Base-by-base conservation (phyloP, 352 stramenopile species). In the Pythium phragmitis region DNA sequence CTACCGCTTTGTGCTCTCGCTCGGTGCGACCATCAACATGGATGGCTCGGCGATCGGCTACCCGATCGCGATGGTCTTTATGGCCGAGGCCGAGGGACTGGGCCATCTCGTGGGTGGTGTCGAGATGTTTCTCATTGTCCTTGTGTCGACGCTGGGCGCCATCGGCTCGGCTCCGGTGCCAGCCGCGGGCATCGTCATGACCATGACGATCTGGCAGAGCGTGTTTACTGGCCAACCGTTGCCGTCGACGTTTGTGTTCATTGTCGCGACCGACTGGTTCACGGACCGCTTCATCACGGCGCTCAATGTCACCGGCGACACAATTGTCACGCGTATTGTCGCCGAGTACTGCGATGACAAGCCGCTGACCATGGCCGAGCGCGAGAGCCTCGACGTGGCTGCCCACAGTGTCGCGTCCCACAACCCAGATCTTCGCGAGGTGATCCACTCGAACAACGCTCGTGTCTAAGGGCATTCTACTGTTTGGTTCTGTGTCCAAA, bases 261-360 rank as follows among this genome's bases (percentile, higher is more conserved):
- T 89, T 55, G 70, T 87, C 19, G 80, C 74, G 26, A 87, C 69
- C 17, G 80, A 89, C 61, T 87, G 77, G 78, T 68, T 87, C 60
- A 36, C 87, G 33, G 78, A 89, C 58, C 75, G 78, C 16, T 73
- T 86, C 41, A 60, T 77, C 39, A 87, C 81, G 0, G 65, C 75
- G n/a, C 69, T 84, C 41, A 87, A 89, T 65, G 73, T 91, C 30
- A 80, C 76, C 47, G 70, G 78, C 47, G 78, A 91, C 57, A 77
- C 79, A 19, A 52, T 87, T 26, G 73, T 88, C 28, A 79, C 65
- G 51, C 77, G 82, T 17, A 75, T 91, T 26, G 74, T 91, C 14
- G 80, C 82, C 30, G 52, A 74, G 49, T 48, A 65, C n/a, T 58
- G 70, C 12, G 60, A 62, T n/a, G 69, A 73, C 19, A 66, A 52